phyloP scores from a whole-genome alignment of 371 early-diverging fungal species.

The Syncephalastrum sp. region DNA sequence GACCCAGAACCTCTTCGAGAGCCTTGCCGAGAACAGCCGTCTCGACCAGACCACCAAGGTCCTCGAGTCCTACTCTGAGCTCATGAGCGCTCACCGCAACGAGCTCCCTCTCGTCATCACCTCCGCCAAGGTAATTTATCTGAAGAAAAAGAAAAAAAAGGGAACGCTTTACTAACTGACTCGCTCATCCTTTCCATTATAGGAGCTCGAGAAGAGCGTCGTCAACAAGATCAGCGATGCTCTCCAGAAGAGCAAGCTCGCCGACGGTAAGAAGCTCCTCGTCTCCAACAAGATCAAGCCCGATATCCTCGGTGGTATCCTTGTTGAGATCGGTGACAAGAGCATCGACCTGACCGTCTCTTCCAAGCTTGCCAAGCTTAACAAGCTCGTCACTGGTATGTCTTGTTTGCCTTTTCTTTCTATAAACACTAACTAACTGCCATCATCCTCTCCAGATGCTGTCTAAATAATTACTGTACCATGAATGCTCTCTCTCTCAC shows the following conservation, averaged over 20 bases:
- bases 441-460: too few species aligned
- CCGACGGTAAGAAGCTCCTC: slow-evolving; percentile 61
- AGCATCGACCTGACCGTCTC: slow-evolving; percentile 97
- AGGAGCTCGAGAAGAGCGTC: slow-evolving; percentile 54
- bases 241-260: slow-evolving; percentile 51
- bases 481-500: too few species aligned
- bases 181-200: slow-evolving; percentile 1
- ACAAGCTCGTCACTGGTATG: slow-evolving; percentile 79
- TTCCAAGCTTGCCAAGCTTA: slow-evolving; percentile 91
- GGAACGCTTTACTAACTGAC: background rate
- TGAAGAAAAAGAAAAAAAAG: too few species aligned
- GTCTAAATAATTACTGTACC: too few species aligned
- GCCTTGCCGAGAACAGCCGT: slow-evolving; percentile 93
- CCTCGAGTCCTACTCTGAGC: slow-evolving; percentile 70
- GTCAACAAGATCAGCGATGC: slow-evolving; percentile 54
- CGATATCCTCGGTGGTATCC: slow-evolving; percentile 91
- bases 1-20: slow-evolving; percentile 88
- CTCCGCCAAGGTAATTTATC: slow-evolving; percentile 72
- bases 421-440: too few species aligned
- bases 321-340: slow-evolving; percentile 96
- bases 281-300: slow-evolving; percentile 93
- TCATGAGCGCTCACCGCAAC: slow-evolving; percentile 93
- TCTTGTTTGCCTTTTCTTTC: background rate
- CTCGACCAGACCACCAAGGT: slow-evolving; percentile 83
- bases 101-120: slow-evolving; percentile 89